Percentiles rank a stretch among this genome's conserved stretches.
phyloP scores from a whole-genome alignment of 495 filamentous ascomycete species.

The Clohesyomyces aquaticus region DNA sequence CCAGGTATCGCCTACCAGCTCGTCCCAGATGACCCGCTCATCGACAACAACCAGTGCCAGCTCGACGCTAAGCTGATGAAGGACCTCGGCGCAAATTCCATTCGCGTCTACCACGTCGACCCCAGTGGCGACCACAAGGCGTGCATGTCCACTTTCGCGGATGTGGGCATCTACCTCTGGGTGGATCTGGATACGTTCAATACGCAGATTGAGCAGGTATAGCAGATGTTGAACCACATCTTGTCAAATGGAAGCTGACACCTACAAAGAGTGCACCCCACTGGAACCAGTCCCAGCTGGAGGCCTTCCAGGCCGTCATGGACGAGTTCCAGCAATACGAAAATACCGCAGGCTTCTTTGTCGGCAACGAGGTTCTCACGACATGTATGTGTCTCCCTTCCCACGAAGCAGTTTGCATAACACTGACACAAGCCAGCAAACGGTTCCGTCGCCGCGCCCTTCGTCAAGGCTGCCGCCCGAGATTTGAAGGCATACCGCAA shows the following conservation, averaged over 20 bases:
- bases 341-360: slow-evolving; percentile 80
- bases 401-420: no score
- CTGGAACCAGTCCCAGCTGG: slow-evolving; percentile 73
- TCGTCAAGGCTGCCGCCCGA: slow-evolving; percentile 76
- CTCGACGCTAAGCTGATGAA: slow-evolving; percentile 80
- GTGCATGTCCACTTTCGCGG: slow-evolving; percentile 80
- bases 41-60: slow-evolving; percentile 74
- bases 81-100: slow-evolving; percentile 77
- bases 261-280: slow-evolving; percentile 47
- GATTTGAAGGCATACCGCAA: slow-evolving; percentile 84
- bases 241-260: neutral
- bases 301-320: slow-evolving; percentile 69
- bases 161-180: slow-evolving; percentile 82
- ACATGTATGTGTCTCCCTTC: slow-evolving; percentile 46
- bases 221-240: slow-evolving; percentile 28
- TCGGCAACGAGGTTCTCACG: slow-evolving; percentile 85
- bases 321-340: slow-evolving; percentile 78
- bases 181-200: slow-evolving; percentile 84
- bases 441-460: slow-evolving; percentile 71
- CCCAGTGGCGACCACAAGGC: slow-evolving; percentile 67
- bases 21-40: slow-evolving; percentile 70
- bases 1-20: slow-evolving; percentile 67
- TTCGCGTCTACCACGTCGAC: slow-evolving; percentile 90
- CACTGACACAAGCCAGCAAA: slow-evolving; percentile 51
- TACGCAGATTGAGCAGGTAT: slow-evolving; percentile 74